phyloP scores from a whole-genome alignment of 495 filamentous ascomycete genomes.

The Aspergillus wentii region DNA sequence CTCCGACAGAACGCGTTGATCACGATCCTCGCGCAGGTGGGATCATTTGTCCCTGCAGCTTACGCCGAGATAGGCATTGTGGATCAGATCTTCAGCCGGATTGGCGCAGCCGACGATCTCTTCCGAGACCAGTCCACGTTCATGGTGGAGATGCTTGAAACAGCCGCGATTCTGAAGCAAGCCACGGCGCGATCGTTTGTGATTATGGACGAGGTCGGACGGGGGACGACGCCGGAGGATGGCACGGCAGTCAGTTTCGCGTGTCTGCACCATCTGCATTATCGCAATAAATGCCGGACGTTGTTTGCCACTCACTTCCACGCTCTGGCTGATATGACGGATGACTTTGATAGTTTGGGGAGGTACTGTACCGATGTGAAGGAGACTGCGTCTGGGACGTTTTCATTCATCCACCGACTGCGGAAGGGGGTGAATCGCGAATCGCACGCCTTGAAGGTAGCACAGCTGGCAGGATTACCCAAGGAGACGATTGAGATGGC shows the following conservation, averaged over 20 bases:
- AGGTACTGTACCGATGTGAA: constrained; percentile 89
- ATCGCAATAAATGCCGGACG: constrained; percentile 68
- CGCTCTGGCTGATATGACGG: constrained; percentile 69
- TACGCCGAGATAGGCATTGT: constrained; percentile 82
- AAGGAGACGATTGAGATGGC: constrained; percentile 56
- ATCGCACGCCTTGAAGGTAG: constrained; percentile 91
- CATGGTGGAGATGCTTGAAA: constrained; percentile 62
- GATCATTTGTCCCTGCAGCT: constrained; percentile 84
- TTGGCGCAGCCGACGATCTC: constrained; percentile 89
- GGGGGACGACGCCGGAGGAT: constrained; percentile 89
- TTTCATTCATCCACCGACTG: constrained; percentile 82
- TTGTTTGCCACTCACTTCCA: constrained; percentile 98
- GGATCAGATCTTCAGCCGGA: constrained; percentile 87
- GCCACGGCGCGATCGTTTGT: constrained; percentile 64
- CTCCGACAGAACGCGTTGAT: constrained; percentile 92
- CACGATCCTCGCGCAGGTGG: constrained; percentile 85
- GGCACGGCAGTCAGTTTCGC: constrained; percentile 88
- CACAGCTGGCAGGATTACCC: constrained; percentile 74
- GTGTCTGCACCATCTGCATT: constrained; percentile 73
- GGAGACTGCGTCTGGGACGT: constrained; percentile 58
- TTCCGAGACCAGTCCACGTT: constrained; percentile 93
- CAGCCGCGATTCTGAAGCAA: constrained; percentile 47
- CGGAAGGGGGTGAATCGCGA: constrained; percentile 76
- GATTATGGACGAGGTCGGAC: constrained; percentile 98
- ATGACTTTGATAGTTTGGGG: constrained; percentile 57